These are phyloP conservation scores for Populus trichocarpa DNA, from an alignment of 441 rosid genomes.

Conservation along the genomic window DNA sequence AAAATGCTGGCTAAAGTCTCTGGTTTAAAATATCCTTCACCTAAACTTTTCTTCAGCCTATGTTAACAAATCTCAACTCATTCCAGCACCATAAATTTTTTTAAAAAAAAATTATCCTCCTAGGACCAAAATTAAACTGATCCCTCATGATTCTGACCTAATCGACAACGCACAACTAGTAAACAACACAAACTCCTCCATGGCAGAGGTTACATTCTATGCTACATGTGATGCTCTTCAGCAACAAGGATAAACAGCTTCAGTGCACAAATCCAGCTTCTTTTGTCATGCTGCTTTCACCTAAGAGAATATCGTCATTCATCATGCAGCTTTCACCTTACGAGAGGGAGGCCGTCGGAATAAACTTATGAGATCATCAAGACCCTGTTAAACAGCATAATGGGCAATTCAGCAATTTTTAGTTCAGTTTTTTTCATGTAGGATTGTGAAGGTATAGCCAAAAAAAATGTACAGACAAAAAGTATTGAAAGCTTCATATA, in stretches of 20 bases:
- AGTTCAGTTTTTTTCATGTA: neutral
- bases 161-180: neutral
- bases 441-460: neutral
- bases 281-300: slow-evolving; percentile 22
- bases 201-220: slow-evolving; percentile 13
- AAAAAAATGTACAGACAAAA: neutral
- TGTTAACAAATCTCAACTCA: slow-evolving; percentile 6
- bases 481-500: neutral
- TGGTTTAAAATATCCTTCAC: neutral
- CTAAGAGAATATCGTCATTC: slow-evolving; percentile 10
- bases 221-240: slow-evolving; percentile 12
- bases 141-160: slow-evolving; percentile 17
- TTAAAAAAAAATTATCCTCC: slow-evolving; percentile 10
- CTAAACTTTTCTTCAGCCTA: slow-evolving; percentile 25
- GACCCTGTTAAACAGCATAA: slow-evolving; percentile 54
- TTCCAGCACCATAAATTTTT: neutral
- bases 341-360: slow-evolving; percentile 92
- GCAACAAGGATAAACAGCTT: neutral
- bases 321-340: slow-evolving; percentile 37
- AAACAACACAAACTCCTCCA: slow-evolving; percentile 11
- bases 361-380: slow-evolving; percentile 91
- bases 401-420: neutral
- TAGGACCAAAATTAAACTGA: slow-evolving; percentile 14
- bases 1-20: slow-evolving; percentile 12
- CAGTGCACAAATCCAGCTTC: slow-evolving; percentile 4